Evolutionary conservation across 31 red algal genomes (phyloP).

Genomic region (Porphyra umbilicalis): DNA sequence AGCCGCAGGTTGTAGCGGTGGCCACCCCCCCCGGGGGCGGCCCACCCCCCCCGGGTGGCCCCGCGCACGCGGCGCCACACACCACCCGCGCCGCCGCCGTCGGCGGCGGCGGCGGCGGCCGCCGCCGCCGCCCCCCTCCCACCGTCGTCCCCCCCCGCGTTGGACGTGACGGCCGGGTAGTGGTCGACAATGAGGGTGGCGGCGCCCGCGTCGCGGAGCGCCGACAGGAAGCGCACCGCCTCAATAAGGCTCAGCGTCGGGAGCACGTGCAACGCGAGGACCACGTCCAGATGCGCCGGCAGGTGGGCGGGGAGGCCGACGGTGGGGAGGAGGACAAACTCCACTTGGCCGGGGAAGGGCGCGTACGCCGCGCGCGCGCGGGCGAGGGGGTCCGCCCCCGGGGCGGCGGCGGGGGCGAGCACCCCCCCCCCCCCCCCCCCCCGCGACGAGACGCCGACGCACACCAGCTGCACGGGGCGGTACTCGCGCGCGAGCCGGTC

Average conservation of each 20-base stretch:
- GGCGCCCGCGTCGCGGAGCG: background rate
- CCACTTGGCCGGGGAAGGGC: background rate
- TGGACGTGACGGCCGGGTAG: background rate
- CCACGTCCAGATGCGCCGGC: background rate
- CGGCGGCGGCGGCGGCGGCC: background rate
- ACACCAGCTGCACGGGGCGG: background rate
- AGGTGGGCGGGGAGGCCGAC: background rate
- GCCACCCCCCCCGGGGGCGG: background rate
- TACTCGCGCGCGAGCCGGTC: background rate
- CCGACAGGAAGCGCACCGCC: background rate
- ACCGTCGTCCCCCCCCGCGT: background rate
- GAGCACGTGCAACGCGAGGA: background rate
- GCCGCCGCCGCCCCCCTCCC: background rate
- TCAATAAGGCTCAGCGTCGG: background rate
- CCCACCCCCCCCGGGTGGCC: background rate
- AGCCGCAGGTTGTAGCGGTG: background rate
- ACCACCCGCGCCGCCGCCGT: background rate
- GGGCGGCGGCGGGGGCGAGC: background rate
- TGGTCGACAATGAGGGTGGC: background rate
- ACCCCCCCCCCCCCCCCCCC: background rate
- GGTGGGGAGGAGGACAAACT: background rate
- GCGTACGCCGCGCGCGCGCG: background rate
- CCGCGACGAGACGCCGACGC: background rate
- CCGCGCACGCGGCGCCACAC: background rate
- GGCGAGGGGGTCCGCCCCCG: background rate